phyloP scores from a whole-genome alignment of 2,329 filamentous ascomycete genomes.

The Diaporthe sp. region DNA sequence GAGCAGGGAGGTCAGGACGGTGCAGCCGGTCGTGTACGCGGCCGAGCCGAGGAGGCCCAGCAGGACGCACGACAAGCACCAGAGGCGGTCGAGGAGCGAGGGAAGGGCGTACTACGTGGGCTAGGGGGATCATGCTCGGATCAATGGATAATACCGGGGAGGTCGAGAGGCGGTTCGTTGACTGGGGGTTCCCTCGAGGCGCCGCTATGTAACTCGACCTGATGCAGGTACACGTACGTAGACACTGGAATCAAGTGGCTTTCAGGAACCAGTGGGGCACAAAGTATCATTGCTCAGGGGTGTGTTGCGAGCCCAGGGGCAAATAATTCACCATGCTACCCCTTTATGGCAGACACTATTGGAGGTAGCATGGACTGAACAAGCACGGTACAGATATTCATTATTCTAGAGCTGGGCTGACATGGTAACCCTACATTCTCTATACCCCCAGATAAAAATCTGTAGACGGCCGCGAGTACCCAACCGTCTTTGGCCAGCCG shows the following conservation, averaged over 20 bases:
- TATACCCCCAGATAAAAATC: constrained; percentile 2
- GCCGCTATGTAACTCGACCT: neutral
- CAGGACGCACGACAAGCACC: constrained; percentile 9
- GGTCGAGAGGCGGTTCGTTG: neutral
- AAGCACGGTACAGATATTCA: neutral
- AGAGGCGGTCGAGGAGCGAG: constrained; percentile 6
- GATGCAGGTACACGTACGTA: neutral
- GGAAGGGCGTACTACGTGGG: neutral
- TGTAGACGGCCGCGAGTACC: constrained; percentile 14
- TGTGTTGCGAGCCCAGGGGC: neutral
- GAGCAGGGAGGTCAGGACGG: neutral
- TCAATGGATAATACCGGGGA: neutral
- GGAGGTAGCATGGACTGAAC: neutral
- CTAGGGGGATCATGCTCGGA: neutral
- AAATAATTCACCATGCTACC: neutral
- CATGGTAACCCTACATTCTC: neutral
- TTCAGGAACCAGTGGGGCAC: neutral
- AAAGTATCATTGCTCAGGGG: neutral
- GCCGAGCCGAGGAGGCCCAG: constrained; percentile 22
- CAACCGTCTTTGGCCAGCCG: constrained; percentile 11
- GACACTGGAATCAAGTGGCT: neutral
- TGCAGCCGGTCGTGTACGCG: constrained; percentile 20
- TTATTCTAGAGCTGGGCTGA: neutral
- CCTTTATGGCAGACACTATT: neutral
- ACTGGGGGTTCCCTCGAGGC: neutral